phyloP scores from a whole-genome alignment of 257 asterid species.

The Echium plantagineum region DNA sequence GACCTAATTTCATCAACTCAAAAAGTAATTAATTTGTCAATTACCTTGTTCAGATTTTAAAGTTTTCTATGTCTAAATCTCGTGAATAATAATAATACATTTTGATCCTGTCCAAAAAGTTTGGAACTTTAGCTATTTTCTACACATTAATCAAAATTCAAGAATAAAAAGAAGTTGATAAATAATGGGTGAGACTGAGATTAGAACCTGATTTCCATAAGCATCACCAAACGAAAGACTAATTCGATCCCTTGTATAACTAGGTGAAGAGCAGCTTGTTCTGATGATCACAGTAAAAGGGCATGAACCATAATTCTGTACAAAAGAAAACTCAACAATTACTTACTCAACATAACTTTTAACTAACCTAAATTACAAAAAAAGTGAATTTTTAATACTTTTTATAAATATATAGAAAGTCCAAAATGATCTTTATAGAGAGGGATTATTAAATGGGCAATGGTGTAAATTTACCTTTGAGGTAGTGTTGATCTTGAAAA shows the following conservation, averaged over 20 bases:
- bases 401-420: not conserved
- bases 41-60: too few species aligned
- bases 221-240: constrained; percentile 96
- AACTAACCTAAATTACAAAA: too few species aligned
- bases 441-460: not conserved
- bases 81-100: too few species aligned
- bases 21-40: too few species aligned
- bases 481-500: constrained; percentile 3
- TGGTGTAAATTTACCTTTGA: not conserved
- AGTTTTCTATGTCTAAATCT: not conserved
- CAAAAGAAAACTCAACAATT: not conserved
- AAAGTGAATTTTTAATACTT: too few species aligned
- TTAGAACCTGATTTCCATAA: constrained; percentile 80
- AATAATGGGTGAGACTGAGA: not conserved
- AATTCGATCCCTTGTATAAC: constrained; percentile 63
- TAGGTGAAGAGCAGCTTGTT: constrained; percentile 76
- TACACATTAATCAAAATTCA: too few species aligned
- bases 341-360: not conserved
- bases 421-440: not conserved
- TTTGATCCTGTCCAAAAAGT: too few species aligned
- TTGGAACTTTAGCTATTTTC: too few species aligned
- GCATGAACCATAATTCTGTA: constrained; percentile 25
- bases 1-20: constrained; percentile 53
- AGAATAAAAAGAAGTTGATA: too few species aligned
- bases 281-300: constrained; percentile 54